These are phyloP conservation scores for Stagonosporopsis cucurbitacearum DNA, from an alignment of 2,329 filamentous ascomycete genomes.

Conservation along the genomic window DNA sequence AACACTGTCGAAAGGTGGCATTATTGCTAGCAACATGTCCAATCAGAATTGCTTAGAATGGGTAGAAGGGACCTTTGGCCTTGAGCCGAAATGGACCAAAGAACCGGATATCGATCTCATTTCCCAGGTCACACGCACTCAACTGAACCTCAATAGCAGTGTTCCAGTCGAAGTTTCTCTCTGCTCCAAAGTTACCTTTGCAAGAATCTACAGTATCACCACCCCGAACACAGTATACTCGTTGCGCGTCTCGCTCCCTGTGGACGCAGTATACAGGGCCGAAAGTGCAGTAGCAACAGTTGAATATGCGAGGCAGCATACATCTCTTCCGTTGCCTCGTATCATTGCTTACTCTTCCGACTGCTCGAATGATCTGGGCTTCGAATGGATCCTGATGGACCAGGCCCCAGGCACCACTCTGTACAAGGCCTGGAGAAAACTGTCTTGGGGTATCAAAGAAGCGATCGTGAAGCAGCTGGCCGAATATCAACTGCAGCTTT, in stretches of 20 bases:
- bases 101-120: slow-evolving; percentile 16
- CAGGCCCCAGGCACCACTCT: slow-evolving; percentile 1
- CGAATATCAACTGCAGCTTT: background rate
- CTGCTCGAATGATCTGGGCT: slow-evolving; percentile 8
- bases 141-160: slow-evolving; percentile 3
- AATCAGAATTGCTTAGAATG: slow-evolving; percentile 1
- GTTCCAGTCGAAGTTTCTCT: slow-evolving; percentile 5
- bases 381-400: slow-evolving; percentile 16
- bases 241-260: slow-evolving; percentile 30
- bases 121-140: background rate
- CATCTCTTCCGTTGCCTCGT: slow-evolving; percentile 9
- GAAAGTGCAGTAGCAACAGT: slow-evolving; percentile 31
- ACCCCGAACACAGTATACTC: slow-evolving; percentile 27
- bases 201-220: slow-evolving; percentile 21
- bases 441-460: slow-evolving; percentile 11
- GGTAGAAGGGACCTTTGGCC: slow-evolving; percentile 1
- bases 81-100: slow-evolving; percentile 14
- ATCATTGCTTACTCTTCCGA: slow-evolving; percentile 2
- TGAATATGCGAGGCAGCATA: slow-evolving; percentile 22
- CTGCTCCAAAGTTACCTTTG: slow-evolving; percentile 19
- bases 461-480: slow-evolving; percentile 1
- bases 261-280: slow-evolving; percentile 26
- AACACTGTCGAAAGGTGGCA: background rate
- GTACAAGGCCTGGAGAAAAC: slow-evolving; percentile 5
- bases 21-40: background rate